Evolutionary conservation across 805 yeast genomes (phyloP), one percentile per base, ranked within the genome.

Genomic region (Monosporozyma aquatica): DNA sequence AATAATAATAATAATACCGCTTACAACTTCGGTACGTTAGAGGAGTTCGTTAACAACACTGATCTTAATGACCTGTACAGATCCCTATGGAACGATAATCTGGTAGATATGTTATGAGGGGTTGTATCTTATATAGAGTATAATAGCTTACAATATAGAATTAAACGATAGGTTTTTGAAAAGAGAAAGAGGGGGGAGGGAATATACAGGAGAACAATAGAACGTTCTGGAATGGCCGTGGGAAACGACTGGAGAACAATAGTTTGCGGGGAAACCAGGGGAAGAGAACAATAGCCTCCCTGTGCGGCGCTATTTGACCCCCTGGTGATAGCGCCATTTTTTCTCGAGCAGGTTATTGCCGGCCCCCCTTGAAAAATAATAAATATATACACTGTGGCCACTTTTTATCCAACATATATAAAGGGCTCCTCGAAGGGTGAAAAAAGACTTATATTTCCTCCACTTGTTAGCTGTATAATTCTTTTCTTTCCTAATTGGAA

Each of bases 1-100:
- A 15, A 3, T 15, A 13, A 10, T 10, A 29, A 15, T 6, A 23
- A 15, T n/a, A 36, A 36, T 17, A 17, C 14, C 17, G 38, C 30
- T 4, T 55, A 45, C 37, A 49, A 53, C 41, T 36, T 58, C 18
- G 61, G 60, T 20, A 52, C 62, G 5, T 40, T 58, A 28, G 60
- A 56, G 38, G 61, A 58, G 20, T 58, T 58, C 37, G 43, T 58
- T 22, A 49, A 49, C 28, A 51, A 51, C 30, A 58, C 57, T 37
- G 58, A 55, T 40, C 41, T 55, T 30, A 49, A 54, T 35, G 60
- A 56, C 32, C 30, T 58, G 32, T 55, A 46, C 43, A 54, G 46
- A 25, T 47, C 54, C n/a, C 46, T 58, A 25, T 58, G 62, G 62
- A 53, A 51, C 35, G 61, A 55, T 26, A 21, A 39, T 15, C 23